These are phyloP conservation scores for Coleophoma eucalyptorum DNA, from an alignment of 2,329 filamentous ascomycete species.

Conservation along the genomic window DNA sequence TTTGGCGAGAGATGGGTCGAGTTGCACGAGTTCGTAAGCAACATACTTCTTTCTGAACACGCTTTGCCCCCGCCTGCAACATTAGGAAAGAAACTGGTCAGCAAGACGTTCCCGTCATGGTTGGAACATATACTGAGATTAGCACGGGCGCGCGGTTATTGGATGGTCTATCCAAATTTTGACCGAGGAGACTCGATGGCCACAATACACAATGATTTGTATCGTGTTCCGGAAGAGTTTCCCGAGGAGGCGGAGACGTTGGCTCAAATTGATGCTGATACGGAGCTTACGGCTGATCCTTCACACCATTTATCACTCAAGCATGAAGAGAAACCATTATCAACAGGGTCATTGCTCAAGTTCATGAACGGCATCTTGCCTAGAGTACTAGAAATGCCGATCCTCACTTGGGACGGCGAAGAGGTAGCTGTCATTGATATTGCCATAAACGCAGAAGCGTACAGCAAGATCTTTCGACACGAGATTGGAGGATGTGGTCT, in stretches of 20 bases:
- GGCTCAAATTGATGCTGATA: neutral
- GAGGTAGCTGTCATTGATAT: constrained; percentile 35
- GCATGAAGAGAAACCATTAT: constrained; percentile 30
- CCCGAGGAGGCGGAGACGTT: constrained; percentile 13
- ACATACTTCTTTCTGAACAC: constrained; percentile 21
- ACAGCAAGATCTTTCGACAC: constrained; percentile 54
- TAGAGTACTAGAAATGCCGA: constrained; percentile 44
- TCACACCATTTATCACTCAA: constrained; percentile 19
- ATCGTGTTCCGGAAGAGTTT: constrained; percentile 68
- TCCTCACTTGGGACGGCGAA: constrained; percentile 63
- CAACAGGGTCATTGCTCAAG: constrained; percentile 45
- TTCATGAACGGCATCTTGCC: constrained; percentile 42
- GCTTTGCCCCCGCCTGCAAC: constrained; percentile 33
- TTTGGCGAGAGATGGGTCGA: constrained; percentile 85
- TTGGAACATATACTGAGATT: constrained; percentile 75
- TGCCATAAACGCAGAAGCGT: constrained; percentile 43
- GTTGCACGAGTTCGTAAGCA: constrained; percentile 73
- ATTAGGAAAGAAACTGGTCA: constrained; percentile 54
- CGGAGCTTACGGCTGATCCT: constrained; percentile 23
- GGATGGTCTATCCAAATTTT: constrained; percentile 72
- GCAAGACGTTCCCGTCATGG: constrained; percentile 69
- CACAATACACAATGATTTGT: constrained; percentile 76
- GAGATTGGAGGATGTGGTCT: constrained; percentile 62
- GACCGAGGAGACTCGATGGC: constrained; percentile 45
- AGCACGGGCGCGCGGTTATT: constrained; percentile 72